Evolutionary conservation across 2,329 filamentous ascomycete genomes (phyloP), one percentile per base, ranked within the genome.

Genomic region (Ceratocystis eucalypticola): DNA sequence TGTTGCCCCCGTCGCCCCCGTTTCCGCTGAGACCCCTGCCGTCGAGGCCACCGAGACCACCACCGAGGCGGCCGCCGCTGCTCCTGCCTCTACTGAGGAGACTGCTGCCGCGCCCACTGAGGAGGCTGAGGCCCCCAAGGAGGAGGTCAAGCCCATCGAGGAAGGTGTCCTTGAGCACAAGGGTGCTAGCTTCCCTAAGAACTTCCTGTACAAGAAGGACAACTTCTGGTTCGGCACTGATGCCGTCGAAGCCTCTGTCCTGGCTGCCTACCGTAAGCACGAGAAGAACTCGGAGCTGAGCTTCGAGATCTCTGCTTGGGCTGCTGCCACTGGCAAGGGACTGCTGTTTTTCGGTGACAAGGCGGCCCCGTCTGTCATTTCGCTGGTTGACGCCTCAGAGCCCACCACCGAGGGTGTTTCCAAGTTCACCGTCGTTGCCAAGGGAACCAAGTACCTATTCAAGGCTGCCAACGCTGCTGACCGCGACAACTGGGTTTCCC

Each of bases 291-390:
- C 86, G 65, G 81, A 83, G 69, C 77, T 87, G 70, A 87, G 88
- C 69, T 88, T 95, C 79, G 83, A 89, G 71, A 88, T 88, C 72
- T 88, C 86, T 71, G 88, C 94, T 45, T 96, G 94, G 91, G 91
- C 93, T 70, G 86, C 86, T 71, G 86, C 96, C 82, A 96, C 93
- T 68, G 93, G 93, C 76, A 96, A 96, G 82, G 94, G 94, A 74
- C 88, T 97, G 22, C 81, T 97, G 53, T 96, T 95, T 83, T 89
- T 90, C 77, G 87, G 88, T 73, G 88, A 96, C 78, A 96, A 95
- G 85, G 80, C 84, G 70, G 82, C 83, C 68, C 92, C 93, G 69
- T 82, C 86, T 71, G 86, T 94, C 72, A 87, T 97, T 76, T 89
- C 90, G 77, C 79, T 96, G 75, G 91, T 82, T 69, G 82, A 85